phyloP scores from a whole-genome alignment of 371 early-diverging fungal species.

The Dinochytrium kinnereticum region DNA sequence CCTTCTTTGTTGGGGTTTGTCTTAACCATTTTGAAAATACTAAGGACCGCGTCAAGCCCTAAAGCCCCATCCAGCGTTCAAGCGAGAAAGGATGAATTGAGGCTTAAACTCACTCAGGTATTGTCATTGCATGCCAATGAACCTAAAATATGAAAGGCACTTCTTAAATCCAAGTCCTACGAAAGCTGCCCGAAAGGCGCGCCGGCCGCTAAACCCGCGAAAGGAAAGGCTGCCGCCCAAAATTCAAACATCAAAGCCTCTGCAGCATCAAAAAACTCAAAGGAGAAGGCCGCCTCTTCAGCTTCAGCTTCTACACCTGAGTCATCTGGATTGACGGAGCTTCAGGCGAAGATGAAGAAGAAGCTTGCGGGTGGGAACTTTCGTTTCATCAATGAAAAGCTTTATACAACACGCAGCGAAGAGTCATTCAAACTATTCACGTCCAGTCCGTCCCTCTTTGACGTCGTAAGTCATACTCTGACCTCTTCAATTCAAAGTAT shows the following conservation, averaged over 20 bases:
- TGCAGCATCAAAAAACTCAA: background rate
- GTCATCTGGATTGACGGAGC: slow-evolving; percentile 55
- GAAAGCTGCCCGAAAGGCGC: background rate
- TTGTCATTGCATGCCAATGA: background rate
- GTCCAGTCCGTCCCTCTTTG: slow-evolving; percentile 85
- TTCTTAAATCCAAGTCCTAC: background rate
- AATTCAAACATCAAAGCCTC: background rate
- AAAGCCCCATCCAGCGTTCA: too few relatives aligned
- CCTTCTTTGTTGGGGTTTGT: too few relatives aligned
- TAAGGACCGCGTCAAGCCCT: too few relatives aligned
- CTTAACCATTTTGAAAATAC: too few relatives aligned
- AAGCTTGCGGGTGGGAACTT: slow-evolving; percentile 80
- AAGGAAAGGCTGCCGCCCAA: background rate
- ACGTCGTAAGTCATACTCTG: slow-evolving; percentile 66
- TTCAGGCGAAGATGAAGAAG: slow-evolving; percentile 83
- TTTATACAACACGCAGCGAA: slow-evolving; percentile 86
- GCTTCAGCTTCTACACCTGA: background rate
- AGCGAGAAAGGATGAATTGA: background rate
- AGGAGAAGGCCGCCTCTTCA: background rate
- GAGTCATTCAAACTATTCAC: slow-evolving; percentile 79
- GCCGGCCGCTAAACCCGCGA: background rate
- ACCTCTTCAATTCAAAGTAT: background rate
- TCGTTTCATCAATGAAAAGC: slow-evolving; percentile 93
- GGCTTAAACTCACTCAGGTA: background rate
- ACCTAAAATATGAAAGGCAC: background rate